These are phyloP conservation scores for Fusarium sublunatum DNA, from an alignment of 2,329 filamentous ascomycete species.

Conservation along the genomic window DNA sequence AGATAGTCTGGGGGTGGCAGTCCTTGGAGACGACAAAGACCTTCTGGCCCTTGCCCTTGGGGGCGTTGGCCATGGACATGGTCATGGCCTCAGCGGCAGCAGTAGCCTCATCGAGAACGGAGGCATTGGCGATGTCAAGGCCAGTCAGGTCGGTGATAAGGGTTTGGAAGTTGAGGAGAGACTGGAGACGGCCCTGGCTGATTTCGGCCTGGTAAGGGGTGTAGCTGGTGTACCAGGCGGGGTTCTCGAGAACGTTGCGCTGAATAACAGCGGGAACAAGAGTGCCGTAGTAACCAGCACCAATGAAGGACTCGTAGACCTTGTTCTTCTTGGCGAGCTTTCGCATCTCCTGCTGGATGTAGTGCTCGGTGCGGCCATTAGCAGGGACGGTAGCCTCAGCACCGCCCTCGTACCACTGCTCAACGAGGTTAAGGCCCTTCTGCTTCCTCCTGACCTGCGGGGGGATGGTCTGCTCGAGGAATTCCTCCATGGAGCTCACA, in stretches of 20 bases:
- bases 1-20: slow-evolving; percentile 87
- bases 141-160: slow-evolving; percentile 89
- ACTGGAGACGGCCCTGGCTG: slow-evolving; percentile 92
- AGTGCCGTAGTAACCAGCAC: slow-evolving; percentile 87
- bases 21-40: slow-evolving; percentile 85
- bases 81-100: slow-evolving; percentile 97
- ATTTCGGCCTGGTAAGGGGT: slow-evolving; percentile 98
- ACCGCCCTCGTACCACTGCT: slow-evolving; percentile 45
- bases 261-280: slow-evolving; percentile 90
- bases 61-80: slow-evolving; percentile 75
- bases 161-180: slow-evolving; percentile 94
- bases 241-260: slow-evolving; percentile 90
- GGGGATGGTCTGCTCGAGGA: slow-evolving; percentile 85
- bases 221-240: slow-evolving; percentile 98
- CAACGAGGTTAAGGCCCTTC: slow-evolving; percentile 44
- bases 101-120: slow-evolving; percentile 89
- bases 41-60: slow-evolving; percentile 76
- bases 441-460: slow-evolving; percentile 67
- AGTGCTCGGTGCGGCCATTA: slow-evolving; percentile 46
- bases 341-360: slow-evolving; percentile 66
- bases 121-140: slow-evolving; percentile 89
- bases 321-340: slow-evolving; percentile 56
- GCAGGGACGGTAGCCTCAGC: slow-evolving; percentile 38
- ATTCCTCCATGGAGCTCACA: slow-evolving; percentile 78
- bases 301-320: slow-evolving; percentile 76